phyloP scores from a whole-genome alignment of 345 rosid genomes.

The thale cress (Arabidopsis thaliana) region TAIR10.1 NC_003074.8:3968001-3968500 shows the following conservation, averaged over 20 bases:
- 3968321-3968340: constrained; percentile 79
- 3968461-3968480: constrained; percentile 19
- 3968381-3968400: constrained; percentile 88
- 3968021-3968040: constrained; percentile 51
- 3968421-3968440: background rate
- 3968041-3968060: constrained; percentile 30
- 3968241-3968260: constrained; percentile 37
- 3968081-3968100: constrained; percentile 31
- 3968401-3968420: constrained; percentile 53
- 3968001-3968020: constrained; percentile 54
- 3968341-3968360: constrained; percentile 81
- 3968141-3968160: constrained; percentile 90
- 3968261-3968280: background rate
- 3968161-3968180: constrained; percentile 85
- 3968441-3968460: background rate
- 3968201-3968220: constrained; percentile 69
- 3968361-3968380: constrained; percentile 90
- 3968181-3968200: constrained; percentile 74
- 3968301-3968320: constrained; percentile 1
- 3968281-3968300: background rate
- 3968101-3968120: constrained; percentile 59
- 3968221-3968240: constrained; percentile 90
- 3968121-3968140: constrained; percentile 97
- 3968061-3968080: constrained; percentile 53
- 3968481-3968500: constrained; percentile 97